These are phyloP conservation scores for Gnomoniopsis smithogilvyi DNA, from an alignment of 2,329 filamentous ascomycete genomes.

Conservation along the genomic window DNA sequence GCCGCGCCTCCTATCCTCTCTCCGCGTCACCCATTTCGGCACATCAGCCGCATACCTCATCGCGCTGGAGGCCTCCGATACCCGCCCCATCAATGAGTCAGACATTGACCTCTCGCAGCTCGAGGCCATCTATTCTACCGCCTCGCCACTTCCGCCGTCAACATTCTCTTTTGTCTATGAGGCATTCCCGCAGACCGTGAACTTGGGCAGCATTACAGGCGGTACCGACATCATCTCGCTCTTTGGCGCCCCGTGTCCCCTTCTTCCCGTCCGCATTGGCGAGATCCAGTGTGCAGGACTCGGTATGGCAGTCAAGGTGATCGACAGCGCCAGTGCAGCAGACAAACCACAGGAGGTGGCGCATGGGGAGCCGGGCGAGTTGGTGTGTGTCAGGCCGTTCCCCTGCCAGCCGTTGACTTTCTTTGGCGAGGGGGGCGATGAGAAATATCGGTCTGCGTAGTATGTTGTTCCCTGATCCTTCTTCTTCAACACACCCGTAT, in stretches of 20 bases:
- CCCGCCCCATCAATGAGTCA: conserved; percentile 55
- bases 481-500: no score
- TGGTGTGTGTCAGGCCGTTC: conserved; percentile 84
- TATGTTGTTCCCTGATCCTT: background rate
- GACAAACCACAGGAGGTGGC: conserved; percentile 42
- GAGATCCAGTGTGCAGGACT: conserved; percentile 77
- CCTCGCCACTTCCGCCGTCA: conserved; percentile 85
- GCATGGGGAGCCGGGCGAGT: conserved; percentile 73
- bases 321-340: conserved; percentile 52
- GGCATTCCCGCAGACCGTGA: conserved; percentile 75
- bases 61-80: conserved; percentile 75
- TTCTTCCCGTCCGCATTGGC: conserved; percentile 68
- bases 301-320: conserved; percentile 70
- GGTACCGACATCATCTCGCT: conserved; percentile 96
- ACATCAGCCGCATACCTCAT: conserved; percentile 94
- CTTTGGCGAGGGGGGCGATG: conserved; percentile 69
- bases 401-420: conserved; percentile 89
- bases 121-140: conserved; percentile 89
- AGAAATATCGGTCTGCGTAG: conserved; percentile 80
- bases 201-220: conserved; percentile 90
- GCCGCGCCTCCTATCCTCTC: conserved; percentile 74
- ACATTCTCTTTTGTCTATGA: conserved; percentile 89
- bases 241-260: conserved; percentile 80
- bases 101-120: conserved; percentile 60
- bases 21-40: conserved; percentile 87